A percentile compares a stretch with the other conserved stretches of the same genome.
phyloP scores from a whole-genome alignment of 495 filamentous ascomycete genomes.

The Hyaloscypha variabilis region DNA sequence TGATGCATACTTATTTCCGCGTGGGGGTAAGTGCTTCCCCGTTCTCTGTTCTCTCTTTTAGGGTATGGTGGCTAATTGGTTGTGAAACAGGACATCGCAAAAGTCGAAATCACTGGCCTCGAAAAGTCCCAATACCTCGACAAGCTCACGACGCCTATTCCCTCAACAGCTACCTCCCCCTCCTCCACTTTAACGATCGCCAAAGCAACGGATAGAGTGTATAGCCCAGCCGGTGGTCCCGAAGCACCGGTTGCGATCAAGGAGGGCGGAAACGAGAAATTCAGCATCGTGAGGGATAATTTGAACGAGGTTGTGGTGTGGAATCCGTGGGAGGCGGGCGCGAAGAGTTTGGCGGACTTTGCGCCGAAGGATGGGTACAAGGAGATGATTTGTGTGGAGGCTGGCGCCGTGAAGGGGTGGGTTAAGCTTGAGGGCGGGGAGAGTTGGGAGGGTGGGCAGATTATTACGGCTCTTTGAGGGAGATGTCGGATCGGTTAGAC shows the following conservation, averaged over 20 bases:
- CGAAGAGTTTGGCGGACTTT: slow-evolving; percentile 84
- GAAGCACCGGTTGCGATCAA: slow-evolving; percentile 52
- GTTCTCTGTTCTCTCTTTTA: not conserved
- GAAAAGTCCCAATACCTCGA: slow-evolving; percentile 74
- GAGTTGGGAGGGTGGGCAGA: slow-evolving; percentile 87
- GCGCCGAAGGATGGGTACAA: slow-evolving; percentile 85
- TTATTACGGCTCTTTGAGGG: slow-evolving; percentile 45
- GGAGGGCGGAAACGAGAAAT: slow-evolving; percentile 63
- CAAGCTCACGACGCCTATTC: slow-evolving; percentile 66
- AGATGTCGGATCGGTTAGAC: not conserved
- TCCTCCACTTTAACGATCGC: slow-evolving; percentile 53
- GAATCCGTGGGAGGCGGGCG: slow-evolving; percentile 89
- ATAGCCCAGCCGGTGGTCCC: slow-evolving; percentile 39
- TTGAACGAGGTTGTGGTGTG: slow-evolving; percentile 89
- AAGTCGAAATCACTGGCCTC: slow-evolving; percentile 70
- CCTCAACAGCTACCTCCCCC: slow-evolving; percentile 53
- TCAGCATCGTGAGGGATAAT: slow-evolving; percentile 76
- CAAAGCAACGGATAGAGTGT: slow-evolving; percentile 83
- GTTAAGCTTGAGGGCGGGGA: slow-evolving; percentile 83
- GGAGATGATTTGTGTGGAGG: slow-evolving; percentile 93
- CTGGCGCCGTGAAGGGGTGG: slow-evolving; percentile 81
- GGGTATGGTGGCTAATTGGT: not conserved
- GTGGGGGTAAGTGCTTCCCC: slow-evolving; percentile 64
- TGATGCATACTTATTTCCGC: slow-evolving; percentile 89
- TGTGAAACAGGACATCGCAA: slow-evolving; percentile 67